Evolutionary conservation across 2,329 filamentous ascomycete genomes (phyloP).

Genomic region (Penicillium vulpinum): DNA sequence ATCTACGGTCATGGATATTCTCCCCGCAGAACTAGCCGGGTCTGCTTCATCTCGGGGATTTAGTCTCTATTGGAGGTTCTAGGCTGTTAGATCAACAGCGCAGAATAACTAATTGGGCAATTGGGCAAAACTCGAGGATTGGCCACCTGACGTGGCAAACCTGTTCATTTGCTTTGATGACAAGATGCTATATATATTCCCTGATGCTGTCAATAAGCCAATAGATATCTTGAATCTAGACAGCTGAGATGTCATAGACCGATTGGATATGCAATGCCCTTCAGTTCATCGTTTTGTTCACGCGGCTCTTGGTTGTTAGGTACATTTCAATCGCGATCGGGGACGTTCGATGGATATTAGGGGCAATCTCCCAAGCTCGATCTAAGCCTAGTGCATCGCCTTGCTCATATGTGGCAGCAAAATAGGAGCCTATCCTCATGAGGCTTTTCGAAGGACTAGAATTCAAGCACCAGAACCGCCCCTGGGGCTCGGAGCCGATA

Average conservation of each 20-base stretch:
- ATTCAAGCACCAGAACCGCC: background rate
- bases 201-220: background rate
- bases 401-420: background rate
- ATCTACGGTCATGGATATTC: slow-evolving; percentile 10
- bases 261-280: background rate
- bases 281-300: background rate
- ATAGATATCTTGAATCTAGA: background rate
- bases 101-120: background rate
- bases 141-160: slow-evolving; percentile 1
- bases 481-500: background rate
- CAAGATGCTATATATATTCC: background rate
- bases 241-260: slow-evolving; percentile 1
- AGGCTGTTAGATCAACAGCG: background rate
- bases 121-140: background rate
- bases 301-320: too few relatives aligned
- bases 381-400: background rate
- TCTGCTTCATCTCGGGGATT: background rate
- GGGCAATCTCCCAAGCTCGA: background rate
- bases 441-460: background rate
- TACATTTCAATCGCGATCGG: background rate
- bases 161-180: background rate
- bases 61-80: background rate
- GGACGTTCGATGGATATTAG: too few relatives aligned
- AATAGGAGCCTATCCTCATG: background rate
- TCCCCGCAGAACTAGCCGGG: slow-evolving; percentile 3